Conservation (phyloP, 2,329 filamentous ascomycete genomes). For the Hypoxylon sp. region DNA sequence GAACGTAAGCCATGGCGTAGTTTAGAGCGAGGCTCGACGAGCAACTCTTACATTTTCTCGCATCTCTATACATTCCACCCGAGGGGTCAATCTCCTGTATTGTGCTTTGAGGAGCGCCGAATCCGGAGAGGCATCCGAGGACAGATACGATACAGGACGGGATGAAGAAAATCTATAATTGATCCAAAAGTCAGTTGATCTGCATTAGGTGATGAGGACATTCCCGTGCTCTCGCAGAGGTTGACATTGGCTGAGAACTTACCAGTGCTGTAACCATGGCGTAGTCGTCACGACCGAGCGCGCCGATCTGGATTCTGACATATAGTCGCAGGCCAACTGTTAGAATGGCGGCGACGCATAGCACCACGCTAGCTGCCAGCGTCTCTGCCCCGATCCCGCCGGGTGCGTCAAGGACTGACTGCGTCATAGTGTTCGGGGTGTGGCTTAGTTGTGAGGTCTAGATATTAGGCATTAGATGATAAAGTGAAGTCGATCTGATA, state of each 20-base stretch:
- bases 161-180: slow-evolving; percentile 18
- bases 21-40: neutral
- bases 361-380: neutral
- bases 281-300: slow-evolving; percentile 26
- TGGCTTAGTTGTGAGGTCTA: neutral
- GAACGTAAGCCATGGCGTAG: neutral
- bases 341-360: slow-evolving; percentile 1
- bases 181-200: neutral
- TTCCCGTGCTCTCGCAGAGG: no score
- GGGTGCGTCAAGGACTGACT: neutral
- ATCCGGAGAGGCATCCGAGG: slow-evolving; percentile 21
- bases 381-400: slow-evolving; percentile 6
- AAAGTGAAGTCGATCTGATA: neutral
- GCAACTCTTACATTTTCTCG: slow-evolving; percentile 19
- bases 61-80: neutral
- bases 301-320: slow-evolving; percentile 16
- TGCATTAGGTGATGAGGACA: neutral
- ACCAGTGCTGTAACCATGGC: slow-evolving; percentile 19
- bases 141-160: slow-evolving; percentile 8
- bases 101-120: slow-evolving; percentile 16
- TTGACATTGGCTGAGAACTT: neutral
- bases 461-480: neutral
- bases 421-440: neutral
- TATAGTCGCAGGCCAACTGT: slow-evolving; percentile 14
- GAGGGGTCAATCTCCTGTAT: slow-evolving; percentile 5